Conservation (phyloP, 345 rosid species). For the Isatis tinctoria region DNA sequence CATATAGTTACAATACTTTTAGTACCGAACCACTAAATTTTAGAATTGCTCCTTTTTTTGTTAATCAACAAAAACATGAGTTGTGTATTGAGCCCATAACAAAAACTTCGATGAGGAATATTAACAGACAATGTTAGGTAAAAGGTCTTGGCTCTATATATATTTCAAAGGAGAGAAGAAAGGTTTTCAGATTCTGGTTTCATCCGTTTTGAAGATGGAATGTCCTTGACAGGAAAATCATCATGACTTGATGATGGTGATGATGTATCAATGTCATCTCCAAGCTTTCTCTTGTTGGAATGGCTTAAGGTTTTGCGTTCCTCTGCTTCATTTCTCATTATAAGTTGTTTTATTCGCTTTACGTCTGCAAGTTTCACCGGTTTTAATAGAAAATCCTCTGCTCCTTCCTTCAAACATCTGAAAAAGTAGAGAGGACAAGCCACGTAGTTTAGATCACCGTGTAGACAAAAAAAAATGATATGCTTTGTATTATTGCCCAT, state of each 20-base stretch:
- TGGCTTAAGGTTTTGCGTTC: constrained; percentile 11
- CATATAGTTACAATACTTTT: no score
- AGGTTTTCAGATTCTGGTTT: constrained; percentile 4
- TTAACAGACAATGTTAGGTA: constrained; percentile 22
- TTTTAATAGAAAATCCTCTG: constrained; percentile 74
- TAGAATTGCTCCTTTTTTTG: no score
- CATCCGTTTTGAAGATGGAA: constrained; percentile 16
- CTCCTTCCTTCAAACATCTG: constrained; percentile 90
- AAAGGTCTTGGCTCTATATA: neutral
- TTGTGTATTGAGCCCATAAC: neutral
- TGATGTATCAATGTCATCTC: constrained; percentile 13
- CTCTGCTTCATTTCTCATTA: constrained; percentile 41
- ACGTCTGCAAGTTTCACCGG: constrained; percentile 79
- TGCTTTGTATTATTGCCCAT: neutral
- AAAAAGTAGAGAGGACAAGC: neutral
- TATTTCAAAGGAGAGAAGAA: constrained; percentile 1
- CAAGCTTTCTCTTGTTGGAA: constrained; percentile 41
- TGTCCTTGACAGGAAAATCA: neutral
- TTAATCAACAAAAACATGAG: neutral
- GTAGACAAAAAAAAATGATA: neutral
- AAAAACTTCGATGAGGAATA: constrained; percentile 12
- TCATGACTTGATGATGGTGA: constrained; percentile 15
- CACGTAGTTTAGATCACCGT: neutral
- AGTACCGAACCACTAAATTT: no score
- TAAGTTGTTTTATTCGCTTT: constrained; percentile 47